These are phyloP conservation scores for Pichia manshurica DNA, from an alignment of 805 yeast genomes.

Conservation along the genomic window DNA sequence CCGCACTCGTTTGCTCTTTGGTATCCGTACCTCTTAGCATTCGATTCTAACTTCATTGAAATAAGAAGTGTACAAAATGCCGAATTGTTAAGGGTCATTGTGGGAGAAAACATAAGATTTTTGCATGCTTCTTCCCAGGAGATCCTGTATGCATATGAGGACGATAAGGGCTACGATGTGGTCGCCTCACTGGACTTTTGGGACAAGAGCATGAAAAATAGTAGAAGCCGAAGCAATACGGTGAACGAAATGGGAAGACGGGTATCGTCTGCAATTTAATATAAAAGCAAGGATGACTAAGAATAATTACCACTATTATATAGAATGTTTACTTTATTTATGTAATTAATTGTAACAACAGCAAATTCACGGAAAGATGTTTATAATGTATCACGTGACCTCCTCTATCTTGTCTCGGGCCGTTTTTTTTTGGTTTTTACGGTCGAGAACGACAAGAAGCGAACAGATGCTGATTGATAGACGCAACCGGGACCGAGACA, in stretches of 20 bases:
- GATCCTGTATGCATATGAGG: slow-evolving; percentile 86
- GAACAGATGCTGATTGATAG: too few species aligned
- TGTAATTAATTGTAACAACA: too few species aligned
- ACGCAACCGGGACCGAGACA: too few species aligned
- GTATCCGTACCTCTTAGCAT: slow-evolving; percentile 89
- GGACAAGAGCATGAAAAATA: slow-evolving; percentile 38
- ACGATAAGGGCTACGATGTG: slow-evolving; percentile 84
- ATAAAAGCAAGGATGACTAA: too few species aligned
- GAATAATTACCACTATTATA: too few species aligned
- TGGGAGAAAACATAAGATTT: slow-evolving; percentile 87
- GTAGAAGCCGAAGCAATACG: slow-evolving; percentile 8
- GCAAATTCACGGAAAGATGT: too few species aligned
- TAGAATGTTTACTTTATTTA: too few species aligned
- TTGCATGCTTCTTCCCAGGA: slow-evolving; percentile 89
- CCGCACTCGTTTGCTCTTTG: slow-evolving; percentile 90
- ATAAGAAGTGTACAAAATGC: slow-evolving; percentile 87
- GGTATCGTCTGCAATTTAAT: background rate
- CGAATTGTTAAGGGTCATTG: slow-evolving; percentile 77
- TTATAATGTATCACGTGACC: too few species aligned
- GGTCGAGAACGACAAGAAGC: too few species aligned
- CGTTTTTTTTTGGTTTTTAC: too few species aligned
- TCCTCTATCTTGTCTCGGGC: too few species aligned
- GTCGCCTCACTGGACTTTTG: slow-evolving; percentile 91
- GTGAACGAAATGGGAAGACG: slow-evolving; percentile 1
- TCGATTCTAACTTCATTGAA: slow-evolving; percentile 86